Evolutionary conservation across 768 basidiomycete genomes (phyloP), one percentile per base, ranked within the genome.

Genomic region (Tremella fuciformis): DNA sequence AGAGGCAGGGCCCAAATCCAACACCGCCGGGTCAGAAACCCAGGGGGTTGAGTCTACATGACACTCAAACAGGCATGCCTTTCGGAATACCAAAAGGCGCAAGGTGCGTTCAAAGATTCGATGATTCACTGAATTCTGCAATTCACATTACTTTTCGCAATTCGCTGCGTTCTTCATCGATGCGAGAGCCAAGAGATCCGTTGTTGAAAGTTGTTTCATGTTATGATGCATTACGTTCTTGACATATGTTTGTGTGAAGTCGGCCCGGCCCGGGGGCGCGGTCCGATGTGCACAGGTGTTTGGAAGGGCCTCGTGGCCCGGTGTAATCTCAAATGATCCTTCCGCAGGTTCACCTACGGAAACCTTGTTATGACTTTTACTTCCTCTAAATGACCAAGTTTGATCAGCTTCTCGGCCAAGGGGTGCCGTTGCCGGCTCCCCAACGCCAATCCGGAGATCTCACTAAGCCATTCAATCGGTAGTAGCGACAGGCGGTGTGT

Each of bases 381-480:
- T 85, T 86, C 85, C 85, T 85, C 84, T 85, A 86, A 85, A 85
- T 83, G 82, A 85, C 84, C 85, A 85, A 84, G 84, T 85, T 85
- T 83, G 83, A 83, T 80, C 82, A 82, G 78, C 84, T 85, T 86
- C 77, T 82, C 81, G 77, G 77, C 81, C 67, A 78, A 74, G 73
- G 72, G 77, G 70, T 79, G 79, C 81, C 81, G 79, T 82, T 75
- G 77, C 80, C 80, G 78, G 81, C 78, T 80, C 79, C 80, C 81
- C 81, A 80, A 83, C 83, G 84, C 82, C 84, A 80, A 85, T 87
- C 84, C 84, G 82, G 81, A 86, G 84, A 83, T 84, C 86, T 86
- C 85, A 86, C 86, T 85, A 87, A 87, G 85, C 86, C 84, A 84
- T 86, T 87, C 86, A 86, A 87, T 87, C 84, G 83, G 86, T 87